A percentile compares a stretch with the other conserved stretches of the same genome.
These are phyloP conservation scores for Paraphaeosphaeria sporulosa DNA, from an alignment of 2,329 filamentous ascomycete species.

Conservation along the genomic window DNA sequence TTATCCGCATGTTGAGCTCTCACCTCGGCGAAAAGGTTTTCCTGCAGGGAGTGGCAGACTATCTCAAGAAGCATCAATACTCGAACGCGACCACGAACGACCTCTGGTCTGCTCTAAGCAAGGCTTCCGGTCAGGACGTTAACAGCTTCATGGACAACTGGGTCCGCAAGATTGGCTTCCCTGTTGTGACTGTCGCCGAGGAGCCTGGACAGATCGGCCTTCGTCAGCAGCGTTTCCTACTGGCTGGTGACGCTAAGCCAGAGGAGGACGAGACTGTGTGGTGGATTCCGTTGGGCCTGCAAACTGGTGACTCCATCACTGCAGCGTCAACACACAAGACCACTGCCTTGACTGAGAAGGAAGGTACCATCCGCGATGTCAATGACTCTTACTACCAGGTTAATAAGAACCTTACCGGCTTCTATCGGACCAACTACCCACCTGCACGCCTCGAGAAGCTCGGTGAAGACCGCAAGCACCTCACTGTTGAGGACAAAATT, in stretches of 20 bases:
- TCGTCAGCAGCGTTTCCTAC: conserved; percentile 88
- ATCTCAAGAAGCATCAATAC: conserved; percentile 88
- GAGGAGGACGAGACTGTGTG: conserved; percentile 92
- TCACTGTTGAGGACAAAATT: conserved; percentile 90
- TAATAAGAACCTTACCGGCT: conserved; percentile 87
- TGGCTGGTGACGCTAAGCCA: conserved; percentile 86
- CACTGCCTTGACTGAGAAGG: conserved; percentile 76
- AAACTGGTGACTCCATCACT: conserved; percentile 67
- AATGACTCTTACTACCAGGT: conserved; percentile 89
- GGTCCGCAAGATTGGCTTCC: conserved; percentile 96
- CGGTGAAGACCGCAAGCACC: conserved; percentile 74
- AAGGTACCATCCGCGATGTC: conserved; percentile 77
- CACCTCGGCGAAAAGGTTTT: conserved; percentile 90
- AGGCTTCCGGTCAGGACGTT: conserved; percentile 88
- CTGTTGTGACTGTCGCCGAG: conserved; percentile 85
- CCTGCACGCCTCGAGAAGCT: conserved; percentile 82
- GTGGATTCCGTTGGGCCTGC: conserved; percentile 92
- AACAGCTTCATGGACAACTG: conserved; percentile 89
- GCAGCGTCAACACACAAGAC: conserved; percentile 68
- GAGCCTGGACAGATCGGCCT: conserved; percentile 82
- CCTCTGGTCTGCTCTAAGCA: conserved; percentile 86
- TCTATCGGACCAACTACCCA: conserved; percentile 93
- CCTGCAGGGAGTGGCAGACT: conserved; percentile 86
- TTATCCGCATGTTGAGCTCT: conserved; percentile 93
- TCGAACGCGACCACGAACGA: conserved; percentile 90